phyloP scores from a whole-genome alignment of 208 protist species.

The Trypanosoma mega region DNA sequence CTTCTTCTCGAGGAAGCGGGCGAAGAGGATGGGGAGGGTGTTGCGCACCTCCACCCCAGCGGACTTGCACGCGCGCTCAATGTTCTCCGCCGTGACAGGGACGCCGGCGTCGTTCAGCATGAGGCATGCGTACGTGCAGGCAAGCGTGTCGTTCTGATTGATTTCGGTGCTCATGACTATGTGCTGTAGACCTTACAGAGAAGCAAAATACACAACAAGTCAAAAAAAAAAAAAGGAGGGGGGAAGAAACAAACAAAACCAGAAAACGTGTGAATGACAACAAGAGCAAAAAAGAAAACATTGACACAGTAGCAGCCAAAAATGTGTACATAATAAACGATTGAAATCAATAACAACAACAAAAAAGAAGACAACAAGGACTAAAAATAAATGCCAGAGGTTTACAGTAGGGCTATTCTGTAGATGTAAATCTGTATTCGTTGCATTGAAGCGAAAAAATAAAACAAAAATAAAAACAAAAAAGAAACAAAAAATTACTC shows the following conservation, averaged over 20 bases:
- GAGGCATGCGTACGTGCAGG: slow-evolving; percentile 83
- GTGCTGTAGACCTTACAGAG: slow-evolving; percentile 5
- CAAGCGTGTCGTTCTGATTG: slow-evolving; percentile 66
- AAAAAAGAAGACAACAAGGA: no score
- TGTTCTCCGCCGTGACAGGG: slow-evolving; percentile 73
- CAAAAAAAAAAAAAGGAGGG: not conserved
- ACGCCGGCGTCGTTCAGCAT: slow-evolving; percentile 75
- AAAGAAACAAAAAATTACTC: no score
- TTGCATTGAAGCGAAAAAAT: no score
- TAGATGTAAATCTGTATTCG: no score
- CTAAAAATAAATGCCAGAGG: no score
- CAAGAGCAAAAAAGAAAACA: slow-evolving; percentile 11
- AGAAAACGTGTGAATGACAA: slow-evolving; percentile 3
- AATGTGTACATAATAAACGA: no score
- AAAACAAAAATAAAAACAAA: no score
- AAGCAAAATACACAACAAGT: not conserved
- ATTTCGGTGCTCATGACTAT: slow-evolving; percentile 42
- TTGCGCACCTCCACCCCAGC: slow-evolving; percentile 67
- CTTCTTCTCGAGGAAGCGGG: slow-evolving; percentile 84
- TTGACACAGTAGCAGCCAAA: no score
- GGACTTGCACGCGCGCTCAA: slow-evolving; percentile 58
- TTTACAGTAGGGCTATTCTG: no score
- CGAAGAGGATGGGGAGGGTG: slow-evolving; percentile 81
- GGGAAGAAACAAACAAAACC: not conserved
- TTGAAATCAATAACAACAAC: no score